Evolutionary conservation across 1,139 yeast species (phyloP).

Genomic region (Geotrichum bryndzae): DNA sequence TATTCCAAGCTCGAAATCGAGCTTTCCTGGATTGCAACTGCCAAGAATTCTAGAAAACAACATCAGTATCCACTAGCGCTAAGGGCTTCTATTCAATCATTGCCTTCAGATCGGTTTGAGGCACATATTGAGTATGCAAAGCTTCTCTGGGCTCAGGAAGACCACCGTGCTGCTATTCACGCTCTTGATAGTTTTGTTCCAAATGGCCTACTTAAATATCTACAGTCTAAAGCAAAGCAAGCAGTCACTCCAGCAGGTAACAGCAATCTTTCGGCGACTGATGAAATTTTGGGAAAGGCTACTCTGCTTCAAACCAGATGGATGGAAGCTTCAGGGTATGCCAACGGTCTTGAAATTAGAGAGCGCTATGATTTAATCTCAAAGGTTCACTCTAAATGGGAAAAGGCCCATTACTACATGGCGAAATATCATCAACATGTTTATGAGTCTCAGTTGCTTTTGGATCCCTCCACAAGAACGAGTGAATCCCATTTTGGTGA

Average conservation of each 20-base stretch:
- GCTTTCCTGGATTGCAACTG: conserved; percentile 52
- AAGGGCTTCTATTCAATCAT: conserved; percentile 63
- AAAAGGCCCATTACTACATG: conserved; percentile 70
- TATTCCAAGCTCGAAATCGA: conserved; percentile 40
- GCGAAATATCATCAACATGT: conserved; percentile 78
- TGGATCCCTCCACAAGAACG: conserved; percentile 36
- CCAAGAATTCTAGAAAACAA: conserved; percentile 63
- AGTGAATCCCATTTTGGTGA: conserved; percentile 45
- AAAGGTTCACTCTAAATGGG: conserved; percentile 58
- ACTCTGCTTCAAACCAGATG: conserved; percentile 80
- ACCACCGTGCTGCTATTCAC: conserved; percentile 77
- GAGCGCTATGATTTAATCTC: conserved; percentile 61
- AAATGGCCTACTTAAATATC: conserved; percentile 21
- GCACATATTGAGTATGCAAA: conserved; percentile 80
- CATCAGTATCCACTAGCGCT: conserved; percentile 71
- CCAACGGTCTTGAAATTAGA: conserved; percentile 68
- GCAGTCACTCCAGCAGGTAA: background rate
- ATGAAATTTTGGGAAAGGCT: conserved; percentile 23
- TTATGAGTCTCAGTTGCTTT: conserved; percentile 52
- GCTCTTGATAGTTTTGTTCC: conserved; percentile 46
- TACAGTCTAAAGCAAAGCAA: conserved; percentile 15
- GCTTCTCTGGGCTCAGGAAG: conserved; percentile 85
- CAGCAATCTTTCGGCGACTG: conserved; percentile 9
- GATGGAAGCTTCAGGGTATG: conserved; percentile 83
- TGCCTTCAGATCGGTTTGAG: conserved; percentile 41